phyloP scores from a whole-genome alignment of 1,284 basidiomycete genomes.

The Coniferiporia weirii region DNA sequence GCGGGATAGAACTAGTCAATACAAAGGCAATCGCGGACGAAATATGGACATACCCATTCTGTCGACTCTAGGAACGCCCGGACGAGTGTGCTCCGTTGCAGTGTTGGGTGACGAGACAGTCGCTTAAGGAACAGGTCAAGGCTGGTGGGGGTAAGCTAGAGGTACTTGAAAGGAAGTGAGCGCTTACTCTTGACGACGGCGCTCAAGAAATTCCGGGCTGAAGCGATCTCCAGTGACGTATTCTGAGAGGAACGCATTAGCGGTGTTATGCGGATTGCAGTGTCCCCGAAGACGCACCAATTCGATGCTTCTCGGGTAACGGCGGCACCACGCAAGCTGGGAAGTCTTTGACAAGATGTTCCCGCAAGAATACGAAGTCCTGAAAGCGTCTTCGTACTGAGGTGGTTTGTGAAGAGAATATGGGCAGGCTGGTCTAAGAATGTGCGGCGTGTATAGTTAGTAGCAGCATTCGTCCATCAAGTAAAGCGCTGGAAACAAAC shows the following conservation, averaged over 20 bases:
- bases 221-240: slow-evolving; percentile 98
- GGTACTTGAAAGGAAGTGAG: background rate
- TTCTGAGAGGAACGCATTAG: slow-evolving; percentile 46
- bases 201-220: slow-evolving; percentile 94
- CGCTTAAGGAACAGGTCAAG: slow-evolving; percentile 92
- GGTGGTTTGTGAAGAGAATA: slow-evolving; percentile 71
- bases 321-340: slow-evolving; percentile 96
- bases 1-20: slow-evolving; percentile 8
- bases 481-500: slow-evolving; percentile 38
- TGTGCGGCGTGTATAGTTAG: slow-evolving; percentile 19
- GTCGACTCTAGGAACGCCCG: slow-evolving; percentile 92
- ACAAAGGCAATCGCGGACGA: background rate
- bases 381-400: slow-evolving; percentile 87
- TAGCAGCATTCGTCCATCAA: background rate
- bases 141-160: slow-evolving; percentile 37
- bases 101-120: slow-evolving; percentile 85
- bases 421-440: slow-evolving; percentile 70
- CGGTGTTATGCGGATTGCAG: background rate
- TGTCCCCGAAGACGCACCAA: slow-evolving; percentile 55
- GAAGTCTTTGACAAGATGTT: slow-evolving; percentile 88
- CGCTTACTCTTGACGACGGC: slow-evolving; percentile 81
- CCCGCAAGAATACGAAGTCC: slow-evolving; percentile 93
- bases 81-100: slow-evolving; percentile 88
- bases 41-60: slow-evolving; percentile 78
- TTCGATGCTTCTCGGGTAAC: slow-evolving; percentile 92